Conservation (phyloP, 2,329 filamentous ascomycete genomes). For the Kalaharituber pfeilii region DNA sequence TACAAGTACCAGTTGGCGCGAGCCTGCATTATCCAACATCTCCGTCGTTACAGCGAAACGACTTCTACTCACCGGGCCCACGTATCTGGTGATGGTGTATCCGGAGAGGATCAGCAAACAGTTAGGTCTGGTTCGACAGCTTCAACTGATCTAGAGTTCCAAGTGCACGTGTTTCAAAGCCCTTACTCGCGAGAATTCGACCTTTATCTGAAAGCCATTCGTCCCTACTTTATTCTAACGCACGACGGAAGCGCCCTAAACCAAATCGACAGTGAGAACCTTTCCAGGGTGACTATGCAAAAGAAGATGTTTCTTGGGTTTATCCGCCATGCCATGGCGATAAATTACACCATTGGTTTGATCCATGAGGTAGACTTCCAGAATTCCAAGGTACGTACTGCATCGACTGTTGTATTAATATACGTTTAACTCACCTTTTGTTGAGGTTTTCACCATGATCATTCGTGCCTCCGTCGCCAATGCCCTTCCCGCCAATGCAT, state of each 20-base stretch:
- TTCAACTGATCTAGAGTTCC: constrained; percentile 17
- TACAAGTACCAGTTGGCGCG: constrained; percentile 46
- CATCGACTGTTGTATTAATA: background rate
- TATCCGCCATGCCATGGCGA: constrained; percentile 15
- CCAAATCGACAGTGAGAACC: background rate
- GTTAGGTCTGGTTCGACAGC: background rate
- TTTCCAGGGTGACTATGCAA: constrained; percentile 12
- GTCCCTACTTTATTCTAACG: constrained; percentile 50
- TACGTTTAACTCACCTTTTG: background rate
- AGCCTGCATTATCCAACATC: constrained; percentile 46
- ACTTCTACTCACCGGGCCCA: constrained; percentile 5
- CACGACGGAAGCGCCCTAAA: constrained; percentile 38
- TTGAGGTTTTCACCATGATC: constrained; percentile 34
- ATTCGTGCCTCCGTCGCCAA: constrained; percentile 17
- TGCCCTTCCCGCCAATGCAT: background rate
- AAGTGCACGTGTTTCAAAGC: constrained; percentile 33
- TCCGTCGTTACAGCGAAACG: background rate
- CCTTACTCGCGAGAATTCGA: constrained; percentile 35
- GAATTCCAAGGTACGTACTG: constrained; percentile 40
- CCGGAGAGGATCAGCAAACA: background rate
- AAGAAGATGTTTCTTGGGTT: constrained; percentile 37
- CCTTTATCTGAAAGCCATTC: constrained; percentile 37
- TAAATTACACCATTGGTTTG: constrained; percentile 31
- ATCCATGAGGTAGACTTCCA: constrained; percentile 45
- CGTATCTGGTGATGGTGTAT: constrained; percentile 22